Base-by-base conservation (phyloP, 2,329 filamentous ascomycete genomes). In the Colletotrichum scovillei region DNA sequence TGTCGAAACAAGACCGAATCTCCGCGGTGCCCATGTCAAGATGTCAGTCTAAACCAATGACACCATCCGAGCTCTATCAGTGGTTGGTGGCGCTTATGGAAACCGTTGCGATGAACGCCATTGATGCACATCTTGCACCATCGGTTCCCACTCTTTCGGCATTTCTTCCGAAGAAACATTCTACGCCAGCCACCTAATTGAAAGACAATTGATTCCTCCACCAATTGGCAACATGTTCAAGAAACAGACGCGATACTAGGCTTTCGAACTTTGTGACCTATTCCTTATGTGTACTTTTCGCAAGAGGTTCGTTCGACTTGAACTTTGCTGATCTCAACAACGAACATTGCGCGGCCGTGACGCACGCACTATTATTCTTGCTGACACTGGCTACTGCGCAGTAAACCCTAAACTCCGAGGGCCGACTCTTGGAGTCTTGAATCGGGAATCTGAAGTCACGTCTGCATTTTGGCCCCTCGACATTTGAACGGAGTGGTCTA, bases 71-170 rank as follows among this genome's bases (percentile, higher is more conserved):
- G 28, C 14, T 11, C 38, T 16, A 24, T 8, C 22, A 53, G 30
- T 67, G 68, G 63, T 71, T 71, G 68, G 68, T 67, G 68, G 46
- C 63, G 68, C 68, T 71, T 62, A 46, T 57, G 28, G 16, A n/a
- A 5, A 71, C 19, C 63, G 63, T 49, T 38, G 57, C 35, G 52
- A 35, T 3, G 28, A 56, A 67, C 68, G 68, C 68, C 68, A 71
- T 71, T 19, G 19, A 52, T 62, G 63, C 63, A 42, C 30, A 38
- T 67, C 19, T 71, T 67, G 68, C 68, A 67, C 63, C 68, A 71
- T 67, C 56, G 24, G 6, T 26, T 30, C 19, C 68, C 63, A 71
- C 63, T 49, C 4, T 70, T 67, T 58, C 69, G 64, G 69, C 58
- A 62, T 52, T 9, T 49, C 22, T 52, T 49, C 69, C 58, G 69